Base-by-base conservation (phyloP, 2,329 filamentous ascomycete species). In the Bimuria novae-zelandiae region DNA sequence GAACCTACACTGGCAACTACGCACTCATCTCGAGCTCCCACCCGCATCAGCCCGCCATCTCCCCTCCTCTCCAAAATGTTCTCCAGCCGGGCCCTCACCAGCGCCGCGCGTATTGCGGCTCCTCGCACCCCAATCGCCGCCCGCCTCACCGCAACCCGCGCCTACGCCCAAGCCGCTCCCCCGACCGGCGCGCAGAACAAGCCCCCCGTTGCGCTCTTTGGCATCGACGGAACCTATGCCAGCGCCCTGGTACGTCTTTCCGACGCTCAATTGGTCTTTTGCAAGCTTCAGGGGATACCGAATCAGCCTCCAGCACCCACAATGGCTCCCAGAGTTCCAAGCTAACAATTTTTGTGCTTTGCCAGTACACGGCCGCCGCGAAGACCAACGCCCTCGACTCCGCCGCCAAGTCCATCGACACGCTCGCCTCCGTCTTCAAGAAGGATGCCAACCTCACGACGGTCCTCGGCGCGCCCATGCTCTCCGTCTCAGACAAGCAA, bases 141-240 rank as follows among this genome's bases (percentile, higher is more conserved):
- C 72, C 81, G 77, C 66, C 75, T 80, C 71, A 82, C 84, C 72
- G 82, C 84, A 71, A 79, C 85, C 77, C 88, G 92, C 77, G 85
- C 84, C 77, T 97, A 91, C 79, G 91, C 91, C 79, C 25, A 33
- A 83, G 90, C 64, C 30, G 66, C 67, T 70, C 75, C 79, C 62
- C 69, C 76, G 59, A 81, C 84, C 71, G 76, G 85, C 67, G 76
- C 82, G 71, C 80, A 85, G 75, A 85, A 86, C 76, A 92, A 90
- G 83, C 87, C 93, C 70, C 94, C 94, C 66, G 83, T 97, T 75
- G 85, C 92, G 70, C 85, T 99, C 73, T 99, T 91, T 80, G 94
- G 94, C 69, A 82, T 99, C 74, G 94, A 97, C 79, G 94, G 94
- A 79, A 97, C 93, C 76, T 99, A 99, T 82, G 94, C 94, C 76